Percentiles rank a stretch among this genome's conserved stretches.
Conservation (phyloP, 1,284 basidiomycete species). For the Somion occarium region DNA sequence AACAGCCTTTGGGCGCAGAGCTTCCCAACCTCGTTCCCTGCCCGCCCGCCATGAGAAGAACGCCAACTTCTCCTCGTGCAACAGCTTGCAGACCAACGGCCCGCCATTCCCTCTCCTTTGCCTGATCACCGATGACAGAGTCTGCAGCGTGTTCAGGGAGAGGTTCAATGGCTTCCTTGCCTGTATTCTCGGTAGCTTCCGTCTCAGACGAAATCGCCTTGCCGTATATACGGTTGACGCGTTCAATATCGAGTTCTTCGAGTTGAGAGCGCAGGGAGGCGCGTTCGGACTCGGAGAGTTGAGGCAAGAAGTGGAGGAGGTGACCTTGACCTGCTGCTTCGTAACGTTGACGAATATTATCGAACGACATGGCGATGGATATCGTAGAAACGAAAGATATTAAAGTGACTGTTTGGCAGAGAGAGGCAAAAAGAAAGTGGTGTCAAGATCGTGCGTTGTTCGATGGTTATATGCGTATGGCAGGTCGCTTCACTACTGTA, state of each 20-base stretch:
- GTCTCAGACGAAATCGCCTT: conserved; percentile 74
- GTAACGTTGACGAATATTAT: conserved; percentile 54
- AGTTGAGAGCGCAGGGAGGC: conserved; percentile 70
- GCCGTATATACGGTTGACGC: conserved; percentile 86
- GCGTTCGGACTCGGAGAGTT: conserved; percentile 66
- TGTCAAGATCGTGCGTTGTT: neutral
- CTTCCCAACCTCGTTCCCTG: conserved; percentile 96
- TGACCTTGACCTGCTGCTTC: conserved; percentile 84
- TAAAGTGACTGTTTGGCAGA: neutral
- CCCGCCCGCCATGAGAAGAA: conserved; percentile 96
- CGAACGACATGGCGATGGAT: conserved; percentile 20
- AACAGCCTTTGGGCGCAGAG: conserved; percentile 93
- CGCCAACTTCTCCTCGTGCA: conserved; percentile 79
- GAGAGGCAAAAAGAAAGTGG: neutral
- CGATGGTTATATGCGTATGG: neutral
- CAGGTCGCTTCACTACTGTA: neutral
- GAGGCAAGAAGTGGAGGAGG: conserved; percentile 84
- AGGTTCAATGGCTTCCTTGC: conserved; percentile 63
- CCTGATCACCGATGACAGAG: conserved; percentile 49
- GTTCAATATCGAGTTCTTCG: conserved; percentile 77
- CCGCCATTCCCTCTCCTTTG: conserved; percentile 68
- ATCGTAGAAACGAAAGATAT: neutral
- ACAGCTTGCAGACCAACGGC: conserved; percentile 78
- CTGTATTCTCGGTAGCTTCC: conserved; percentile 37
- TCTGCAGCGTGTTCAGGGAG: conserved; percentile 74